Base-by-base conservation (phyloP, 176 grass and related monocot genomes). In the Pontederia crassipes region DNA sequence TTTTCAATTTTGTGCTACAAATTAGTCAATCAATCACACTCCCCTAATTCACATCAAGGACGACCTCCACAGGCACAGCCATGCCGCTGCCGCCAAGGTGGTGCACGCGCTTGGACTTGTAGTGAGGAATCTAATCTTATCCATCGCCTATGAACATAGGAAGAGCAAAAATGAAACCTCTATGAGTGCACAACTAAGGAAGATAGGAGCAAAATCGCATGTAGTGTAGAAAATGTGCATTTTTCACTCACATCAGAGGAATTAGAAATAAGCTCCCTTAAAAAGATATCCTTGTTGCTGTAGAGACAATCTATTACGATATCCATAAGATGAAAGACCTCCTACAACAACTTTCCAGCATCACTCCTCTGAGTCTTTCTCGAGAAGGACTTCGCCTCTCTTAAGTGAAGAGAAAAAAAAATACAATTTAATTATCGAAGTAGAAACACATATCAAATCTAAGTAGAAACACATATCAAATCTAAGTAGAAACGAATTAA, bases 191-290 rank as follows among this genome's bases (percentile, higher is more conserved):
- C 8, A 45, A 11, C 17, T 2, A 28, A 46, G 28, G 50, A 67
- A 46, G 57, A 62, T 52, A 48, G 29, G 35, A 9, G 17, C 8
- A 46, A 40, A 80, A 57, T 10, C 7, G 61, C 45, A 26, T 51
- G 45, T 50, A 46, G 53, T 60, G 2, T 45, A 8, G 9, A 45
- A 17, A 14, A 65, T 27, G 13, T 27, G 10, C 1, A 7, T 10
- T 2, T 9, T 20, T 15, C 6, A 45, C 76, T 61, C 72, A 98
- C 93, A 68, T 98, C 93, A 46, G 93, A 98, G 61, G 93, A 87
- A 83, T 98, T 98, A 55, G 93, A 97, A 8, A 97, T 92, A 16
- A 97, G 87, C 75, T 97, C 93, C 78, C 92, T 91, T 60, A 97
- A 77, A 49, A 83, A 97, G 65, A 97, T 97, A 54, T 97, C 93